These are phyloP conservation scores for Metschnikowia peoriensis DNA, from an alignment of 805 yeast genomes.

Conservation along the genomic window DNA sequence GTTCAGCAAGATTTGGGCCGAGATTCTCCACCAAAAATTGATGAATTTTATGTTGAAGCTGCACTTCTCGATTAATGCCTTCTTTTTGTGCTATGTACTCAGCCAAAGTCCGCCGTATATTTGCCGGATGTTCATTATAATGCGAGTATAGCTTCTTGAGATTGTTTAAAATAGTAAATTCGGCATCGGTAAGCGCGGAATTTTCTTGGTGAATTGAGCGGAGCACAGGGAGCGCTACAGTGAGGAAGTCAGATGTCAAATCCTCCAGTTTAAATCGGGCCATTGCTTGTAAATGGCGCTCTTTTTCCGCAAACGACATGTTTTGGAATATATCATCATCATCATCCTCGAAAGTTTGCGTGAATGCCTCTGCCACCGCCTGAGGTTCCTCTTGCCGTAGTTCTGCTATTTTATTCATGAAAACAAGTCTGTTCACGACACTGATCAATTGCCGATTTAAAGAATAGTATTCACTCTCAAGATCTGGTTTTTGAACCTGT, in stretches of 20 bases:
- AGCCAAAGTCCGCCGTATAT: constrained; percentile 13
- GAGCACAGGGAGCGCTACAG: constrained; percentile 31
- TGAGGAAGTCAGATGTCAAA: constrained; percentile 26
- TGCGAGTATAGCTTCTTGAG: constrained; percentile 22
- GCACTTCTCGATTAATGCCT: background rate
- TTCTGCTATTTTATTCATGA: constrained; percentile 25
- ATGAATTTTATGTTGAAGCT: constrained; percentile 20
- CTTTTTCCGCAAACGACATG: constrained; percentile 14
- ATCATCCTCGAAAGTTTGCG: constrained; percentile 10
- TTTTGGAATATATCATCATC: constrained; percentile 5
- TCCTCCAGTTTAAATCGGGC: constrained; percentile 24
- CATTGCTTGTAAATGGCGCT: constrained; percentile 18
- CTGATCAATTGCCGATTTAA: constrained; percentile 24
- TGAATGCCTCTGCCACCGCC: constrained; percentile 18
- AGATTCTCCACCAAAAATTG: background rate
- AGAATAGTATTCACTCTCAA: constrained; percentile 28
- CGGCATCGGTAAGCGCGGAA: constrained; percentile 27
- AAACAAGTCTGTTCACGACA: constrained; percentile 28
- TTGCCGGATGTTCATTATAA: constrained; percentile 19
- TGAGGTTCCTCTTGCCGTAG: constrained; percentile 16
- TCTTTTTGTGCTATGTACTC: constrained; percentile 7
- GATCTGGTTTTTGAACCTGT: constrained; percentile 6
- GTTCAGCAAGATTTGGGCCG: constrained; percentile 6
- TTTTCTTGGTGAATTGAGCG: constrained; percentile 32
- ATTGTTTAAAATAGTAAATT: constrained; percentile 22